Evolutionary conservation across 805 yeast genomes (phyloP), one percentile per base, ranked within the genome.

Genomic region (Myxozyma lipomycoides): DNA sequence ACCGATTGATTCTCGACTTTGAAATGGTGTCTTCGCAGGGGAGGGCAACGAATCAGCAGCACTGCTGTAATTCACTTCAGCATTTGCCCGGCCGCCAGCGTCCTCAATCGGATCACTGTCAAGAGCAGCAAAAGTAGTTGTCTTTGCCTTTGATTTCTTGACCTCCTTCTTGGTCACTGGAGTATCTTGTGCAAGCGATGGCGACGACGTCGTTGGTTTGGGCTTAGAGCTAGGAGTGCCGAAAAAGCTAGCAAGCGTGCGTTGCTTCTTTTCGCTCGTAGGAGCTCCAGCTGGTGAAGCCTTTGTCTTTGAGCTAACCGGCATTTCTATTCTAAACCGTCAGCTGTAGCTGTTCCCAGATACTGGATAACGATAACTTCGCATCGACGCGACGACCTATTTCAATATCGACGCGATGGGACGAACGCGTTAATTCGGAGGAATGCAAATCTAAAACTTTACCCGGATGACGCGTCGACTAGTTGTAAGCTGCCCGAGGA

Each of bases 211-310:
- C n/a, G 32, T 32, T 10, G 12, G 41, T 18, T 23, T 5, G 5
- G 40, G 23, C 24, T 28, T 42, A 9, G 46, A 15, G 30, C 32
- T 17, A 17, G 24, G 28, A 21, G 51, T n/a, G 21, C 52, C 52
- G 26, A 55, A 52, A 41, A 55, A 55, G 37, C 56, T 52, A 4
- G 56, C 53, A 17, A 55, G 34, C 34, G 59, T 55, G 28, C 49
- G 46, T 26, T 55, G 59, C 49, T 55, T 51, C 47, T 54, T 54
- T 26, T 18, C 46, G 32, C 32, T 28, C 32, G 32, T 12, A 12
- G 12, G 12, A 9, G 32, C 32, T 9, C 32, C 32, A 28, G 32
- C 32, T 12, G 32, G 32, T 28, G 32, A 28, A 12, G 32, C 7
- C 32, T 28, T 28, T 28, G 32, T 12, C 32, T 28, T 7, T 12